Evolutionary conservation across 2,329 filamentous ascomycete species (phyloP), one percentile per base, ranked within the genome.

Genomic region (Plectosphaerella cucumerina): DNA sequence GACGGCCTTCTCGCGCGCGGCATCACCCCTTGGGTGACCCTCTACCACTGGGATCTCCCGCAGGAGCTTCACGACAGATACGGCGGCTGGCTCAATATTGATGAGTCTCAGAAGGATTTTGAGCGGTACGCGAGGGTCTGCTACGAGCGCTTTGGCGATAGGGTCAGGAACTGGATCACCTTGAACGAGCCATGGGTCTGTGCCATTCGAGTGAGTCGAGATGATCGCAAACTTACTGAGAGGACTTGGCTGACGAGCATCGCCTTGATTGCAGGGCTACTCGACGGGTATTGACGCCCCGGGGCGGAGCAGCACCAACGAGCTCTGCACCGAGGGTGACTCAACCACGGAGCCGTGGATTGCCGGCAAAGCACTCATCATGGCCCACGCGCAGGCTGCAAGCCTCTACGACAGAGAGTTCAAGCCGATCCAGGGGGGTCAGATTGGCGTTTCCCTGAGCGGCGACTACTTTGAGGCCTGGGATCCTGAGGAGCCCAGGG

Each of bases 31-130:
- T 65, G 68, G 6, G 67, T 78, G 0, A 76, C 76, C 0, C 63
- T 81, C 1, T 64, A 75, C 17, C 77, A 81, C 55, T 76, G 83
- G 82, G 83, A 87, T 53, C 53, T 68, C 0, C 69, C 69, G 0
- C 67, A 69, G 18, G 61, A 46, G 0, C 60, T 72, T 0, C 60
- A 71, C 33, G 65, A 70, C 23, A 58, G 67, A 0, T 71, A 72
- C 5, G 65, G 68, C 1, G 69, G 67, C 0, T 65, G 61, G 59
- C 42, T 71, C 3, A 58, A 70, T 37, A 61, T 61, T 6, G 57
- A 61, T 1, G 58, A 69, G 47, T 63, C 61, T 1, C 58, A 64
- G 14, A 55, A 56, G 8, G 69, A 71, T 50, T 70, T 71, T 50
- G 66, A 68, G 52, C 51, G 60, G 2, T 72, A 69, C 47, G 67